Evolutionary conservation across 2,329 filamentous ascomycete species (phyloP), one percentile per base, ranked within the genome.

Genomic region (Hawksworthiomyces lignivorus): DNA sequence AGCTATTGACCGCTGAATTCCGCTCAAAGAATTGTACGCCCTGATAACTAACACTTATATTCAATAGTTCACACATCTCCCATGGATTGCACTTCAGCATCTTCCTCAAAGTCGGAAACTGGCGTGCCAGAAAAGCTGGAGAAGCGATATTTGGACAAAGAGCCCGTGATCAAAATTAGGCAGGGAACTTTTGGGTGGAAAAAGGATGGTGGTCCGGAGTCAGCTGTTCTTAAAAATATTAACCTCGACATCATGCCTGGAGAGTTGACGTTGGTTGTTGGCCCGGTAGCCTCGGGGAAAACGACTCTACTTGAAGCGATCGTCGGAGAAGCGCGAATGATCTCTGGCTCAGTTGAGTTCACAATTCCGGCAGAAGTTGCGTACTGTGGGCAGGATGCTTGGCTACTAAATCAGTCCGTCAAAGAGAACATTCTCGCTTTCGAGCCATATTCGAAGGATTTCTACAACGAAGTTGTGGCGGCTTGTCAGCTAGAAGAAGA

Each of bases 341-440:
- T 53, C 1, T 40, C 46, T 1, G 64, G 63, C 1, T 41, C 40
- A 0, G 44, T 65, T n/a, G 48, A 43, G 2, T 41, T 56, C 2
- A 45, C 50, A 0, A 46, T 43, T 26, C 41, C 54, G 0, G 49
- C 42, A 1, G 56, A 55, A 18, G 45, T 65, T 11, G 64, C 61
- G 0, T 71, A 64, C 48, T 69, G 65, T 41, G 60, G 62, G 33
- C 69, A 72, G 39, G 55, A 52, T 0, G 60, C 67, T 0, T 72
- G 67, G 65, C 56, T 69, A 2, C 56, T 56, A 4, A 70, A 70
- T 43, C 54, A 48, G 2, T 62, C 60, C 0, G 50, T 70, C n/a
- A 54, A 55, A 7, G 48, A 64, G 1, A 64, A 63, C 27, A 64
- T 72, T 5, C 44, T 63, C 1, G 65, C 62, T 0, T 40, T 43